Evolutionary conservation across 495 filamentous ascomycete species (phyloP).

Genomic region (Podospora fimiseda): DNA sequence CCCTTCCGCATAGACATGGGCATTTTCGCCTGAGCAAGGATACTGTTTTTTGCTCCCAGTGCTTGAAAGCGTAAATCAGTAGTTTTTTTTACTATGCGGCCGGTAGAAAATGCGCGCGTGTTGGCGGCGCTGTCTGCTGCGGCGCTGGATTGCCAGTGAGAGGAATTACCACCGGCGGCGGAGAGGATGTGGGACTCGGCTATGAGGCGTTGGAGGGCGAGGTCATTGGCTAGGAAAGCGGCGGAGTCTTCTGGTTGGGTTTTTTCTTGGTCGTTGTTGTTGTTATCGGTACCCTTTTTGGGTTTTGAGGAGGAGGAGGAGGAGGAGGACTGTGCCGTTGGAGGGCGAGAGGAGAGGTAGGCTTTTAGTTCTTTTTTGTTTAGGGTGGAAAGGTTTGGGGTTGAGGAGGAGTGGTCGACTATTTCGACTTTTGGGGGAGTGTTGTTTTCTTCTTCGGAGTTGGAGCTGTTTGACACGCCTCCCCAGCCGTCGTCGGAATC

Average conservation of each 20-base stretch:
- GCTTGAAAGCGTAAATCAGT: slow-evolving; percentile 74
- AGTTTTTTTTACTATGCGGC: slow-evolving; percentile 58
- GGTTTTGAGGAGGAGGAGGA: slow-evolving; percentile 20
- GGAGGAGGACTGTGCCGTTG: slow-evolving; percentile 19
- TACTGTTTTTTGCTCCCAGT: slow-evolving; percentile 69
- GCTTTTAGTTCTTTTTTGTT: slow-evolving; percentile 66
- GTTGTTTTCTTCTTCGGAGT: slow-evolving; percentile 16
- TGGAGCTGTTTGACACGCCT: slow-evolving; percentile 50
- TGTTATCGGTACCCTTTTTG: slow-evolving; percentile 28
- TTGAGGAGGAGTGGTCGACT: slow-evolving; percentile 48
- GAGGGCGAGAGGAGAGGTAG: slow-evolving; percentile 57
- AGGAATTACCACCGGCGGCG: slow-evolving; percentile 50
- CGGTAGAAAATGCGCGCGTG: slow-evolving; percentile 28
- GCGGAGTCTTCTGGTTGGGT: slow-evolving; percentile 45
- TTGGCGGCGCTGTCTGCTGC: slow-evolving; percentile 17
- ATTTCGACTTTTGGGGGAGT: slow-evolving; percentile 45
- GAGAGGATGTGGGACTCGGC: slow-evolving; percentile 90
- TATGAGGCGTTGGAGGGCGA: slow-evolving; percentile 82
- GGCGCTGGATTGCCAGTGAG: slow-evolving; percentile 25
- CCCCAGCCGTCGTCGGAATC: slow-evolving; percentile 56
- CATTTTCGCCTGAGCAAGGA: slow-evolving; percentile 74
- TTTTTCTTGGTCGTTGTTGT: slow-evolving; percentile 30
- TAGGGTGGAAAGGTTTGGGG: slow-evolving; percentile 37
- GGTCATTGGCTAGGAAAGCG: slow-evolving; percentile 73
- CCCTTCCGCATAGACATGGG: slow-evolving; percentile 73